These are phyloP conservation scores for Daldinia decipiens DNA, from an alignment of 495 filamentous ascomycete genomes.

Conservation along the genomic window DNA sequence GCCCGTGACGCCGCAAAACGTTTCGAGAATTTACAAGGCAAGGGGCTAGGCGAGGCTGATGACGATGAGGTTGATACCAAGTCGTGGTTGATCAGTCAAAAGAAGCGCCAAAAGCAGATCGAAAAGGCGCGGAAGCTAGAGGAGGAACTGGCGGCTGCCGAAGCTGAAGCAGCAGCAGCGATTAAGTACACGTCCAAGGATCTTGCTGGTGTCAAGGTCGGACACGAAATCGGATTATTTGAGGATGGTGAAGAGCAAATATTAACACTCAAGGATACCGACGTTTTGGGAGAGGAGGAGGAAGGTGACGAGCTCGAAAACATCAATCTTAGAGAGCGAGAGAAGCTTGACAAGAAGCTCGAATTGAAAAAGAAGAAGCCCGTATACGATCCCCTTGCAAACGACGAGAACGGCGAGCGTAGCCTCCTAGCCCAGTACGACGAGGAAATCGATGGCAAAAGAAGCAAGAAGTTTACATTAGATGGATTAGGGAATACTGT, in stretches of 20 bases:
- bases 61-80: conserved; percentile 80
- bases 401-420: conserved; percentile 71
- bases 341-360: conserved; percentile 78
- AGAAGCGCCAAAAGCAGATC: conserved; percentile 91
- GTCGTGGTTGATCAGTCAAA: conserved; percentile 84
- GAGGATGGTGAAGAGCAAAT: conserved; percentile 83
- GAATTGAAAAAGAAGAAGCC: conserved; percentile 93
- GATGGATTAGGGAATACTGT: conserved; percentile 75
- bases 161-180: conserved; percentile 56
- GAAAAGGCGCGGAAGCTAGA: conserved; percentile 78
- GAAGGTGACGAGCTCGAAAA: conserved; percentile 95
- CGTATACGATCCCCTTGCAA: conserved; percentile 84
- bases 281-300: conserved; percentile 79
- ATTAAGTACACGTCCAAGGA: conserved; percentile 82
- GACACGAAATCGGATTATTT: conserved; percentile 81
- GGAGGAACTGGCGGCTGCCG: conserved; percentile 71
- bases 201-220: conserved; percentile 89
- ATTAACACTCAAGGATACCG: conserved; percentile 89
- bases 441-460: conserved; percentile 93
- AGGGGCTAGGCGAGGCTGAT: conserved; percentile 78
- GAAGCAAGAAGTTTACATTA: conserved; percentile 86
- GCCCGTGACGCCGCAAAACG: conserved; percentile 84
- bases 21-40: conserved; percentile 77
- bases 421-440: conserved; percentile 88
- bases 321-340: conserved; percentile 77